phyloP scores from a whole-genome alignment of 2,329 filamentous ascomycete genomes.

The Fusarium caatingaense region DNA sequence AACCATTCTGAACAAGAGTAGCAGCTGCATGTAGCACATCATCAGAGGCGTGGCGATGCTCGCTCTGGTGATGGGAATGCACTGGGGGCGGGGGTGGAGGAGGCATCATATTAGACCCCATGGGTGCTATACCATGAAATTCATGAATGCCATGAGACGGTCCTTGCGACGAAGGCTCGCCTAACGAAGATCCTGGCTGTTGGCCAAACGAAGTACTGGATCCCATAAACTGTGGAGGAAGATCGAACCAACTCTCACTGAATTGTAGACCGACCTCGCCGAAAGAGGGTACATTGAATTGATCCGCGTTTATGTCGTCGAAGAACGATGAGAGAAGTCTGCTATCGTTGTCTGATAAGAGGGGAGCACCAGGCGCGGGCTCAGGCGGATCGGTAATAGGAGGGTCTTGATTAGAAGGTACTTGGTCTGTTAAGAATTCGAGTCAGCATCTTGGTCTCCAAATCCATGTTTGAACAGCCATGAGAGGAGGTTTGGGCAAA shows the following conservation, averaged over 20 bases:
- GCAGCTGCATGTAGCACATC: conserved; percentile 70
- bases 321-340: conserved; percentile 70
- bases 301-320: conserved; percentile 63
- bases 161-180: conserved; percentile 40
- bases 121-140: conserved; percentile 34
- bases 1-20: conserved; percentile 60
- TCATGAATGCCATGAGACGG: conserved; percentile 35
- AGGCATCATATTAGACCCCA: conserved; percentile 52
- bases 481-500: neutral
- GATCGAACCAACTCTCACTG: conserved; percentile 65
- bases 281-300: conserved; percentile 62
- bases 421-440: conserved; percentile 54
- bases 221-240: conserved; percentile 74
- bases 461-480: neutral
- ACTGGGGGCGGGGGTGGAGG: conserved; percentile 48
- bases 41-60: conserved; percentile 54
- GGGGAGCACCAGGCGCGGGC: conserved; percentile 71
- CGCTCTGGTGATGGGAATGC: conserved; percentile 44
- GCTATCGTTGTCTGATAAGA: conserved; percentile 72
- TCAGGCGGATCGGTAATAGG: conserved; percentile 67
- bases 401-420: conserved; percentile 59
- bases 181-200: conserved; percentile 53
- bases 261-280: conserved; percentile 60
- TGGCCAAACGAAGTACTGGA: conserved; percentile 72
- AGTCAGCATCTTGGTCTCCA: conserved; percentile 42